These are phyloP conservation scores for Triadica sebifera DNA, from an alignment of 345 rosid genomes.

Conservation along the genomic window DNA sequence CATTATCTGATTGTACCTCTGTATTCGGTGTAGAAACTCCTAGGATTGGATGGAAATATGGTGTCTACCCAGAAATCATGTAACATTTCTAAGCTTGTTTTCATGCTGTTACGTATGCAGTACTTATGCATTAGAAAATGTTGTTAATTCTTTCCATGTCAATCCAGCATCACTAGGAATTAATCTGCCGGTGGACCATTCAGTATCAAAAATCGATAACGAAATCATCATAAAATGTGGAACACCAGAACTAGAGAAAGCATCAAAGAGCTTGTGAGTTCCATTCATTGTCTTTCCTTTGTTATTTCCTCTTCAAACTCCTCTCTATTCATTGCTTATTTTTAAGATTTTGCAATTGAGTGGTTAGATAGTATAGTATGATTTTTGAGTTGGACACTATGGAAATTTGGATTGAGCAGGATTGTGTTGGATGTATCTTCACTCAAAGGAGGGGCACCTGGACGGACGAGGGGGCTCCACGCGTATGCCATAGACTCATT, in stretches of 20 bases:
- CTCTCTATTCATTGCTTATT: neutral
- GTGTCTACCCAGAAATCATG: constrained; percentile 47
- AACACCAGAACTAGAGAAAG: constrained; percentile 36
- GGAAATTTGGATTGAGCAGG: constrained; percentile 36
- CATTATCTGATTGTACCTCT: constrained; percentile 13
- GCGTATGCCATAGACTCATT: constrained; percentile 45
- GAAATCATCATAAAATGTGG: constrained; percentile 48
- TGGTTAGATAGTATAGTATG: constrained; percentile 1
- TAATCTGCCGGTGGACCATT: constrained; percentile 51
- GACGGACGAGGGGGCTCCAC: constrained; percentile 80
- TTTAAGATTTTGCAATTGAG: neutral
- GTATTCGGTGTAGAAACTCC: constrained; percentile 42
- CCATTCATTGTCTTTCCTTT: neutral
- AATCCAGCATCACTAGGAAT: constrained; percentile 55
- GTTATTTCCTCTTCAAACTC: neutral
- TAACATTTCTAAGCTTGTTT: constrained; percentile 26
- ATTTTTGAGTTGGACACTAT: neutral
- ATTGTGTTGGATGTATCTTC: constrained; percentile 69
- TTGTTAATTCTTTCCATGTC: constrained; percentile 20
- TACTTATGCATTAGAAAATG: constrained; percentile 8
- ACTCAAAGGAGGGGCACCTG: constrained; percentile 82
- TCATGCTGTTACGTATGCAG: neutral
- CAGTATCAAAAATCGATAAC: constrained; percentile 40
- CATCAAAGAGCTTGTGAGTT: constrained; percentile 56
- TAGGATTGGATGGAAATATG: constrained; percentile 48